Conservation (phyloP, 257 asterid species). For the Euphrasia confusa region DNA sequence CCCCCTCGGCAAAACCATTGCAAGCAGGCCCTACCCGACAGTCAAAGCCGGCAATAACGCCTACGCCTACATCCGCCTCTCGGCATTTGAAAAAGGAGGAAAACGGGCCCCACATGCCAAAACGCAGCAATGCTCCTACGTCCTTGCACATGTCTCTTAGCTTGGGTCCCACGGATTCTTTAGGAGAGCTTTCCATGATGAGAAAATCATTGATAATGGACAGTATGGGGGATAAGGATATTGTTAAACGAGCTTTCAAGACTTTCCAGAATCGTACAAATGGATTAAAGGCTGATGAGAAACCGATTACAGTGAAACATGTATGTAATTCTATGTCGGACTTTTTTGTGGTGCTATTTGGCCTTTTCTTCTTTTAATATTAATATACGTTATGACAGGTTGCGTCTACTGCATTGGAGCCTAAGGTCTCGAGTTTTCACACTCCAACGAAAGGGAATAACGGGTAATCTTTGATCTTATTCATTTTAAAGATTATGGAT, state of each 20-base stretch:
- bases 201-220: constrained; percentile 90
- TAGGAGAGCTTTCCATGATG: constrained; percentile 34
- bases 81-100: constrained; percentile 35
- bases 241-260: constrained; percentile 80
- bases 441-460: constrained; percentile 48
- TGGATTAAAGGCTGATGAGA: constrained; percentile 40
- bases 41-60: constrained; percentile 34
- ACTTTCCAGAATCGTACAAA: constrained; percentile 59
- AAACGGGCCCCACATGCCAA: constrained; percentile 33
- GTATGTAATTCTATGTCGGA: constrained; percentile 29
- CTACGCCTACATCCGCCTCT: constrained; percentile 39
- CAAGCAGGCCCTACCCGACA: constrained; percentile 33
- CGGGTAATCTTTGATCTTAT: constrained; percentile 42
- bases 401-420: constrained; percentile 35
- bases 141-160: constrained; percentile 84
- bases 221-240: constrained; percentile 95
- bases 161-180: constrained; percentile 51
- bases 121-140: constrained; percentile 41
- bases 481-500: background rate
- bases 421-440: constrained; percentile 37
- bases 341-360: background rate
- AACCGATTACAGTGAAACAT: constrained; percentile 34
- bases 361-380: background rate
- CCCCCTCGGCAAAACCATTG: constrained; percentile 43
- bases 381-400: constrained; percentile 37